phyloP scores from a whole-genome alignment of 2,329 filamentous ascomycete species.

The Colletotrichum sp. region DNA sequence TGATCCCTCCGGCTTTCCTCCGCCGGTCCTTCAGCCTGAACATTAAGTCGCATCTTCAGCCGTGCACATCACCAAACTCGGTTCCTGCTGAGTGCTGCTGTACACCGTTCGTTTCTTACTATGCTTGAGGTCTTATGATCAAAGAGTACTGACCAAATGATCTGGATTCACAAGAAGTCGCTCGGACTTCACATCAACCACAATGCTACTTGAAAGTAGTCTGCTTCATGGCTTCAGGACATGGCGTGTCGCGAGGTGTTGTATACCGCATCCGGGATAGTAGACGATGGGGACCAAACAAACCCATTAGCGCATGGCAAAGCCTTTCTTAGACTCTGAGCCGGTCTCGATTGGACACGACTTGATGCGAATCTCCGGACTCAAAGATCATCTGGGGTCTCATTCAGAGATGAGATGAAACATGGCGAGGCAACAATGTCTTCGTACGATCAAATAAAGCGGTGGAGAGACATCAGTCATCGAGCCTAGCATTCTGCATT shows the following conservation, averaged over 20 bases:
- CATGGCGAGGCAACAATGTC: neutral
- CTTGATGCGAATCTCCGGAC: neutral
- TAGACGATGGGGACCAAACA: neutral
- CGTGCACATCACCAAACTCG: neutral
- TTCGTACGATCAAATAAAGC: neutral
- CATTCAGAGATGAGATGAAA: neutral
- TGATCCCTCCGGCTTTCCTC: neutral
- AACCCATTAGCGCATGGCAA: neutral
- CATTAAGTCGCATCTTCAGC: neutral
- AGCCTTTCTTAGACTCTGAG: neutral
- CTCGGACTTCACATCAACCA: neutral
- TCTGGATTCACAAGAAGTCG: neutral
- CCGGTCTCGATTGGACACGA: neutral
- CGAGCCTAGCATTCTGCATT: neutral
- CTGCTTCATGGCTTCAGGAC: neutral
- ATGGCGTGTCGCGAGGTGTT: neutral
- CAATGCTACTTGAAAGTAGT: neutral
- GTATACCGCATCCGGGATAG: neutral
- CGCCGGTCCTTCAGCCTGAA: neutral
- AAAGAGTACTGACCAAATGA: accelerated
- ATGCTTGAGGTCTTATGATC: neutral
- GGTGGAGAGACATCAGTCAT: accelerated
- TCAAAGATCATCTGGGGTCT: neutral
- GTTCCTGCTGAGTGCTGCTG: neutral
- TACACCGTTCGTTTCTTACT: neutral